Conservation (phyloP, 192 early-diverging fungal species). For the Paraglomus occultum region DNA sequence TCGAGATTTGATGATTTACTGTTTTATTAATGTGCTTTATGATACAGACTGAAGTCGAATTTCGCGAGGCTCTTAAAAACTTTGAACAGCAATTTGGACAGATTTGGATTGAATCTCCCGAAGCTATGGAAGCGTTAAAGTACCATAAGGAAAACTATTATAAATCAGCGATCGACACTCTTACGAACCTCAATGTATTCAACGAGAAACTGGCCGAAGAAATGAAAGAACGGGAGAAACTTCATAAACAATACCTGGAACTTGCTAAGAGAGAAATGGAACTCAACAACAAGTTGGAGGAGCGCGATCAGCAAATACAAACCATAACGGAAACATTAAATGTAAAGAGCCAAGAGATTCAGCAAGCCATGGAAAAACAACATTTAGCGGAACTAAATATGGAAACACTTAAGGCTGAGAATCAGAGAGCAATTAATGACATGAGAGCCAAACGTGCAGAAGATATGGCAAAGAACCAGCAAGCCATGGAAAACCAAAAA, state of each 20-base stretch:
- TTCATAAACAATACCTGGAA: background rate
- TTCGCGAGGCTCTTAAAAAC: background rate
- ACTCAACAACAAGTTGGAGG: background rate
- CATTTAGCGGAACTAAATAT: too few species aligned
- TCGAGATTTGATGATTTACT: background rate
- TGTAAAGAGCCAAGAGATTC: too few species aligned
- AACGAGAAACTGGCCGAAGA: background rate
- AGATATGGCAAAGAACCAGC: too few species aligned
- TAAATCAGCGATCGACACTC: background rate
- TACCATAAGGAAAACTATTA: conserved; percentile 4
- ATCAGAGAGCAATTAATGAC: too few species aligned
- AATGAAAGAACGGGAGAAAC: conserved; percentile 7
- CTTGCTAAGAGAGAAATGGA: background rate
- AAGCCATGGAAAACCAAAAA: too few species aligned
- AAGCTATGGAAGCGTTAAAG: background rate
- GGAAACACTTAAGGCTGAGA: too few species aligned
- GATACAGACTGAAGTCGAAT: conserved; percentile 1
- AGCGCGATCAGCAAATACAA: too few species aligned
- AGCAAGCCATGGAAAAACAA: too few species aligned
- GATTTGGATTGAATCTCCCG: background rate
- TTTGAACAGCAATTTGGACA: conserved; percentile 7
- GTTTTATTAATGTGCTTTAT: background rate
- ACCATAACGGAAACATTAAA: too few species aligned
- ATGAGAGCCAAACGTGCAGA: too few species aligned
- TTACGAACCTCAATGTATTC: background rate